A percentile compares a stretch with the other conserved stretches of the same genome.
These are phyloP conservation scores for Malbranchea cinnamomea DNA, from an alignment of 2,329 filamentous ascomycete genomes.

Conservation along the genomic window DNA sequence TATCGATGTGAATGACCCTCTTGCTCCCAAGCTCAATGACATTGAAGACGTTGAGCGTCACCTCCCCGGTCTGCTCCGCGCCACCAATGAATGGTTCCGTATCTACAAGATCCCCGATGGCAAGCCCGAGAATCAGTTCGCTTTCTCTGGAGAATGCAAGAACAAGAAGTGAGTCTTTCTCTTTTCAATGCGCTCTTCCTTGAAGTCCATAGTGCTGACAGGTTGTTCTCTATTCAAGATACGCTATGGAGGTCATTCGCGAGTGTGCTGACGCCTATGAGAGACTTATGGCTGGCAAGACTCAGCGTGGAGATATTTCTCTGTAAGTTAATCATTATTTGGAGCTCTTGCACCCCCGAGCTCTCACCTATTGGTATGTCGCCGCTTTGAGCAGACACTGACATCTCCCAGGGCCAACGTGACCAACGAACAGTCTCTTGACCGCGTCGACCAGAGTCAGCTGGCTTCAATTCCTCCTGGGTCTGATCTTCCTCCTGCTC, in stretches of 20 bases:
- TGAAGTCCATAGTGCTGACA: conserved; percentile 9
- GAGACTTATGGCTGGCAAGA: conserved; percentile 85
- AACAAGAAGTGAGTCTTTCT: conserved; percentile 65
- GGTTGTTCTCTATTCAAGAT: conserved; percentile 33
- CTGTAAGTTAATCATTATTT: conserved; percentile 48
- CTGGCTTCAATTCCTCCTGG: conserved; percentile 62
- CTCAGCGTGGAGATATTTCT: conserved; percentile 58
- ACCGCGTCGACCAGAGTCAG: conserved; percentile 53
- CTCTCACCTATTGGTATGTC: conserved; percentile 8
- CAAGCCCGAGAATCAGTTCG: conserved; percentile 99
- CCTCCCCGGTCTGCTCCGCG: conserved; percentile 87
- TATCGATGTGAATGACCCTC: conserved; percentile 94
- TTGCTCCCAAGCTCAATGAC: conserved; percentile 93
- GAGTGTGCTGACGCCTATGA: conserved; percentile 98
- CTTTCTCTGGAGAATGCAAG: conserved; percentile 99
- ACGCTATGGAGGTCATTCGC: conserved; percentile 86
- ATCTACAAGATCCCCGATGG: conserved; percentile 99
- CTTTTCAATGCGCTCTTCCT: neutral
- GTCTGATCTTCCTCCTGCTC: conserved; percentile 68
- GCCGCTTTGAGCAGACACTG: conserved; percentile 1
- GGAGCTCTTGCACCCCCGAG: neutral
- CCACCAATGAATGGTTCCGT: conserved; percentile 99
- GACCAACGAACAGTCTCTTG: conserved; percentile 56
- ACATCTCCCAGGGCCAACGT: conserved; percentile 57
- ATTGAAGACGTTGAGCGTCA: conserved; percentile 98